These are phyloP conservation scores for Penstemon barbatus DNA, from an alignment of 257 asterid genomes.

Conservation along the genomic window DNA sequence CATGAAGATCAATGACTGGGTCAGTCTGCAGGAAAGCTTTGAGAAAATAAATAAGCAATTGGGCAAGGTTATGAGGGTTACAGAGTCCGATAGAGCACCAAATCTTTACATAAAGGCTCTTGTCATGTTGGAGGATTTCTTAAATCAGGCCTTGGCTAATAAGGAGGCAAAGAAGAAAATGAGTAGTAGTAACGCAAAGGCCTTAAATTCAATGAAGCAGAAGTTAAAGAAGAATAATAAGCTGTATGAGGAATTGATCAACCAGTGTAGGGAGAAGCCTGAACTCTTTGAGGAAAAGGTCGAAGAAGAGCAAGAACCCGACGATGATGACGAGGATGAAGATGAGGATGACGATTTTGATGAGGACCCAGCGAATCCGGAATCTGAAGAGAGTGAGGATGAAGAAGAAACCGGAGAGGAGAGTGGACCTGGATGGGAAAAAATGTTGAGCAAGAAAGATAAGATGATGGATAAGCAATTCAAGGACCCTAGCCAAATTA, in stretches of 20 bases:
- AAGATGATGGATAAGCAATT: conserved; percentile 90
- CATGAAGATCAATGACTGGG: conserved; percentile 95
- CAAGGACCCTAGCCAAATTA: conserved; percentile 82
- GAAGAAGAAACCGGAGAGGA: conserved; percentile 42
- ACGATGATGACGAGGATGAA: conserved; percentile 59
- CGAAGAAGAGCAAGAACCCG: conserved; percentile 60
- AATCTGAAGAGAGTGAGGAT: conserved; percentile 52
- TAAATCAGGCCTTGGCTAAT: conserved; percentile 79
- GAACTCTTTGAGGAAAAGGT: conserved; percentile 70
- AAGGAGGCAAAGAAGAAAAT: conserved; percentile 98
- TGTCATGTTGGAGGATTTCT: conserved; percentile 80
- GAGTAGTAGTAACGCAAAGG: conserved; percentile 96
- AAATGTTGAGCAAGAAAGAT: conserved; percentile 83
- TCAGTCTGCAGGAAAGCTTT: conserved; percentile 85
- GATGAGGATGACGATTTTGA: conserved; percentile 38
- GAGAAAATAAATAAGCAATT: conserved; percentile 95
- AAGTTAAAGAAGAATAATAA: conserved; percentile 86
- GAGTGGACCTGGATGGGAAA: conserved; percentile 69
- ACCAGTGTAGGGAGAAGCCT: conserved; percentile 79
- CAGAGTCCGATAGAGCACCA: conserved; percentile 69
- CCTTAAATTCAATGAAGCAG: conserved; percentile 91
- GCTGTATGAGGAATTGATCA: conserved; percentile 75
- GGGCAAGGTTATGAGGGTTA: conserved; percentile 83
- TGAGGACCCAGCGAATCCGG: conserved; percentile 44
- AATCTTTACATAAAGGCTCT: conserved; percentile 86